A percentile compares a stretch with the other conserved stretches of the same genome.
These are phyloP conservation scores for Tympanopsis confertula DNA, from an alignment of 2,329 filamentous ascomycete genomes.

Conservation along the genomic window DNA sequence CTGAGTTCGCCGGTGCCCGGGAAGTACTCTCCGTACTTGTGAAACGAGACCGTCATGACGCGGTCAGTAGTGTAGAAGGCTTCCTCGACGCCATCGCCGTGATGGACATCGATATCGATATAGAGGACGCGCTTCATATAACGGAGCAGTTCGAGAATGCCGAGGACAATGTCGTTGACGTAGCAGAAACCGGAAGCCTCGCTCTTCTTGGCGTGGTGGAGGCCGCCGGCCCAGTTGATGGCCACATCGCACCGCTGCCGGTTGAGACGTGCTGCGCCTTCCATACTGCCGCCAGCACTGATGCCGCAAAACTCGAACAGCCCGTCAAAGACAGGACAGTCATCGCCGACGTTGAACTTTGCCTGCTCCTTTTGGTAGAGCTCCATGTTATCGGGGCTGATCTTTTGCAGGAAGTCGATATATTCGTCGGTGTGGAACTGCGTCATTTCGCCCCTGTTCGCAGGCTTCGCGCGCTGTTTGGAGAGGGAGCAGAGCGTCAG, in stretches of 20 bases:
- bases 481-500: slow-evolving; percentile 2
- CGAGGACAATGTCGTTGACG: slow-evolving; percentile 93
- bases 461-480: slow-evolving; percentile 66
- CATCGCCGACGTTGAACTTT: slow-evolving; percentile 89
- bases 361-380: slow-evolving; percentile 79
- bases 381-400: slow-evolving; percentile 98
- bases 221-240: slow-evolving; percentile 93
- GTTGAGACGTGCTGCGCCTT: slow-evolving; percentile 81
- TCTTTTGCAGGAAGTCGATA: slow-evolving; percentile 86
- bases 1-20: slow-evolving; percentile 80
- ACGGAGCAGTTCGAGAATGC: slow-evolving; percentile 81
- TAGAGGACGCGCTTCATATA: slow-evolving; percentile 93
- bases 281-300: slow-evolving; percentile 86
- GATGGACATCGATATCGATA: slow-evolving; percentile 91
- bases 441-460: slow-evolving; percentile 78
- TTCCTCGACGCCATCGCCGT: slow-evolving; percentile 85
- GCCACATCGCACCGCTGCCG: slow-evolving; percentile 90
- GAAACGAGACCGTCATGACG: slow-evolving; percentile 86
- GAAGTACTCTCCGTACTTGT: slow-evolving; percentile 96
- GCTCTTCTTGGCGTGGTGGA: slow-evolving; percentile 95
- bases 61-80: slow-evolving; percentile 87
- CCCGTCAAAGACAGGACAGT: slow-evolving; percentile 94
- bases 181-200: slow-evolving; percentile 98
- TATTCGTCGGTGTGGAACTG: slow-evolving; percentile 94
- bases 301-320: slow-evolving; percentile 95